Conservation (phyloP, 2,329 filamentous ascomycete species). For the Cordyceps cicadae region DNA sequence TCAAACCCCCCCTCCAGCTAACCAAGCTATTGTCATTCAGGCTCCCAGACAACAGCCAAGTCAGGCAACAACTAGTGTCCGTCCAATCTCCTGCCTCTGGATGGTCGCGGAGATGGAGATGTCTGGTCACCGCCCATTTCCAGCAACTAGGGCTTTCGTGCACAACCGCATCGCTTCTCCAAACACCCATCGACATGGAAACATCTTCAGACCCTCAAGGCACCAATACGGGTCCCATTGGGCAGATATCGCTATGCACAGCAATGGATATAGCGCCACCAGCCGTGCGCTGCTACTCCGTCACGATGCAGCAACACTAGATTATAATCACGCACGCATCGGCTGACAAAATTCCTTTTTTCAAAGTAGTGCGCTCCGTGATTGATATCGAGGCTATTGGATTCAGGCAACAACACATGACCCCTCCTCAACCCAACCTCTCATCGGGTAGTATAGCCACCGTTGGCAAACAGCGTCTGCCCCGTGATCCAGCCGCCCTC, state of each 20-base stretch:
- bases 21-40: too few species aligned
- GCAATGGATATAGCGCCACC: not conserved
- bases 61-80: too few species aligned
- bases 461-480: conserved; percentile 41
- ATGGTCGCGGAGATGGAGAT: too few species aligned
- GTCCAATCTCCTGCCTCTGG: too few species aligned
- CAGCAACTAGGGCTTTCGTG: not conserved
- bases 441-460: conserved; percentile 36
- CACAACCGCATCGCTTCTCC: not conserved
- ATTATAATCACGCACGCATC: not conserved
- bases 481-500: conserved; percentile 38
- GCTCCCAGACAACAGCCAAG: too few species aligned
- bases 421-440: not conserved
- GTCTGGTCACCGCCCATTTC: too few species aligned
- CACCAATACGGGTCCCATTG: conserved; percentile 1
- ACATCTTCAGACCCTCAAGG: not conserved
- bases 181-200: conserved; percentile 1
- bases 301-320: not conserved
- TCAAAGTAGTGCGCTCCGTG: not conserved
- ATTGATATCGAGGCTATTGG: not conserved
- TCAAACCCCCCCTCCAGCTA: too few species aligned
- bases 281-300: not conserved
- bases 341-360: not conserved
- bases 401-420: not conserved
- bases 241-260: not conserved